Percentiles rank a stretch among this genome's conserved stretches.
Evolutionary conservation across 2,329 filamentous ascomycete species (phyloP).

Genomic region (Claviceps monticola): DNA sequence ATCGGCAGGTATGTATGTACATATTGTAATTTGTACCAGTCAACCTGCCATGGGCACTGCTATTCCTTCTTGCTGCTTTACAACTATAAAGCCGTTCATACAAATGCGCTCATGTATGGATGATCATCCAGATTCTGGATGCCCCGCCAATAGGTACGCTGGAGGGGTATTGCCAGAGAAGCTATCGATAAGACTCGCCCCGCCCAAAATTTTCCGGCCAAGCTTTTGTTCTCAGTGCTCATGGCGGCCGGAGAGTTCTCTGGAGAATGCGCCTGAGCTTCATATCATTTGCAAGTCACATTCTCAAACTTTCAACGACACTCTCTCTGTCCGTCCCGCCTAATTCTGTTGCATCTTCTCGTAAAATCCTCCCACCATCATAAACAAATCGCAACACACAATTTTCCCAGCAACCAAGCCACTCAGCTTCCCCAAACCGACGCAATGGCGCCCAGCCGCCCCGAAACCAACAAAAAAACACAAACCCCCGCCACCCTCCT

Average conservation of each 20-base stretch:
- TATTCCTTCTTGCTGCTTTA: background rate
- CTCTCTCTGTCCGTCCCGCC: background rate
- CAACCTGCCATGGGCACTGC: background rate
- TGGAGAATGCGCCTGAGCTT: background rate
- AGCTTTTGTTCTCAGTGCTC: background rate
- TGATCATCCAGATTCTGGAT: background rate
- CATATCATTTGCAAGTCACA: background rate
- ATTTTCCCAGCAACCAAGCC: background rate
- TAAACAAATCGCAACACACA: background rate
- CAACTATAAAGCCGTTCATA: background rate
- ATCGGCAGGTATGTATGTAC: no score
- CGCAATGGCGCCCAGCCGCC: slow-evolving; percentile 28
- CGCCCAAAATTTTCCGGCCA: slow-evolving; percentile 2
- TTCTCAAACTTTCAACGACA: background rate
- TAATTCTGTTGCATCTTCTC: background rate
- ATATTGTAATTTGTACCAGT: background rate
- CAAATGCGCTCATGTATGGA: background rate
- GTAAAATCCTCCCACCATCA: background rate
- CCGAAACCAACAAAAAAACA: slow-evolving; percentile 20
- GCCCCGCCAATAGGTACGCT: background rate
- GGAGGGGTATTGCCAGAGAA: background rate
- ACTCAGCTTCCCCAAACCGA: background rate
- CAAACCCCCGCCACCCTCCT: slow-evolving; percentile 18
- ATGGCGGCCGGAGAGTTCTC: background rate
- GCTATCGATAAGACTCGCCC: slow-evolving; percentile 5